Conservation (phyloP, 2,329 filamentous ascomycete species). For the Zasmidium angulare region DNA sequence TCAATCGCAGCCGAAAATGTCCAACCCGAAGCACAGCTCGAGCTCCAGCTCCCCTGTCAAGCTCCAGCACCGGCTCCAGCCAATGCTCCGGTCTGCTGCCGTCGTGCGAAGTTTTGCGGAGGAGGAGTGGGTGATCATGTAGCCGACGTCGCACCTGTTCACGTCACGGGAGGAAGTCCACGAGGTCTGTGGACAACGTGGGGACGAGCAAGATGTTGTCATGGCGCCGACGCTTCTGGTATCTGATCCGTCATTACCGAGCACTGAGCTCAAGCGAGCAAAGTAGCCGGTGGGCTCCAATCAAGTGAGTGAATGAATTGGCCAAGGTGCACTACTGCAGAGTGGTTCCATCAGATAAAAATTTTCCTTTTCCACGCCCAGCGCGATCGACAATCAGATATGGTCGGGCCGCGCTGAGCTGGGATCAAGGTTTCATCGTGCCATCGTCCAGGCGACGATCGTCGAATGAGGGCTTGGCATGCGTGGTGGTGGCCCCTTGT, state of each 20-base stretch:
- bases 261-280: not conserved
- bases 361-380: not conserved
- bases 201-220: not conserved
- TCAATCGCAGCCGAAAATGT: not conserved
- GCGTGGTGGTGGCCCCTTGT: not conserved
- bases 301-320: not conserved
- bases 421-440: not conserved
- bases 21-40: not conserved
- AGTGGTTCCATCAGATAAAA: slow-evolving; percentile 5
- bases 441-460: not conserved
- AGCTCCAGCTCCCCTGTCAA: not conserved
- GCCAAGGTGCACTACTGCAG: not conserved
- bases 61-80: not conserved
- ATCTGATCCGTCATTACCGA: not conserved
- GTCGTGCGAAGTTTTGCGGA: not conserved
- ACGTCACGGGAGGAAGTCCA: not conserved
- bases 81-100: not conserved
- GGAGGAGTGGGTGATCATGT: no score
- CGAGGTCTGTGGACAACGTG: not conserved
- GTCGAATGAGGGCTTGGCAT: not conserved
- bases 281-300: not conserved
- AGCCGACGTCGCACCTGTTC: not conserved
- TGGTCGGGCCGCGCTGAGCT: not conserved
- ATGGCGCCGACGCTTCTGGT: not conserved
- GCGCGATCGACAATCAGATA: not conserved